Evolutionary conservation across 371 early-diverging fungal genomes (phyloP).

Genomic region (Entomophthora muscae): DNA sequence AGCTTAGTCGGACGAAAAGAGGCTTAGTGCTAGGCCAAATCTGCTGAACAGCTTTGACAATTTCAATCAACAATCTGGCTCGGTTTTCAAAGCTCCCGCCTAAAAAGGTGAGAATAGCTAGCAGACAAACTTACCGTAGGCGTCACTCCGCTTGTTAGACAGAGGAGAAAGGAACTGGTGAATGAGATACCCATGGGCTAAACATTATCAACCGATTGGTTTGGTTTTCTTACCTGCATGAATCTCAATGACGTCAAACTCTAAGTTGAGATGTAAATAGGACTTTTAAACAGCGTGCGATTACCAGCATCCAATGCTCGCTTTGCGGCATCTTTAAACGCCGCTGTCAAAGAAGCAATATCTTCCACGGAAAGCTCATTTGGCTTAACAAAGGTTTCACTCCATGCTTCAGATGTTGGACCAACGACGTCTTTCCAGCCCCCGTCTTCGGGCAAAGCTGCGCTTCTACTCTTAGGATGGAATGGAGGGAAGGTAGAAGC

Average conservation of each 20-base stretch:
- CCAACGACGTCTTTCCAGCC: slow-evolving; percentile 66
- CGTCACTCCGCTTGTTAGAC: slow-evolving; percentile 64
- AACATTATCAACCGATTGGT: neutral
- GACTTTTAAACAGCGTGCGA: neutral
- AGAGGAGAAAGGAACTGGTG: slow-evolving; percentile 62
- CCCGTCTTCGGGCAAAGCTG: slow-evolving; percentile 23
- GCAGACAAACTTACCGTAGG: slow-evolving; percentile 28
- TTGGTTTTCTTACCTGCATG: slow-evolving; percentile 47
- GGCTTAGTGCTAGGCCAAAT: slow-evolving; percentile 64
- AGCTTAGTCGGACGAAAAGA: slow-evolving; percentile 62
- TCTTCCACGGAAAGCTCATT: slow-evolving; percentile 37
- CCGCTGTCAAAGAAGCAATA: slow-evolving; percentile 31
- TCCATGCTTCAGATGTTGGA: slow-evolving; percentile 37
- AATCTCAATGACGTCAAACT: slow-evolving; percentile 72
- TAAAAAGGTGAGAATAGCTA: slow-evolving; percentile 3
- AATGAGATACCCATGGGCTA: slow-evolving; percentile 50
- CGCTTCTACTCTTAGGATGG: slow-evolving; percentile 15
- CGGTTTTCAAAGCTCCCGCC: slow-evolving; percentile 65
- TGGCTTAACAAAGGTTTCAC: slow-evolving; percentile 25
- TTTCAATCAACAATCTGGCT: slow-evolving; percentile 41
- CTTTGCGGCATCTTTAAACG: slow-evolving; percentile 49
- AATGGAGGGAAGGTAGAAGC: slow-evolving; percentile 35
- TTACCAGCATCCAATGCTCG: slow-evolving; percentile 46
- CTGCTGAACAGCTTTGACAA: slow-evolving; percentile 33
- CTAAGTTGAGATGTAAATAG: neutral